These are phyloP conservation scores for Lipomyces orientalis DNA, from an alignment of 805 yeast genomes.

Conservation along the genomic window DNA sequence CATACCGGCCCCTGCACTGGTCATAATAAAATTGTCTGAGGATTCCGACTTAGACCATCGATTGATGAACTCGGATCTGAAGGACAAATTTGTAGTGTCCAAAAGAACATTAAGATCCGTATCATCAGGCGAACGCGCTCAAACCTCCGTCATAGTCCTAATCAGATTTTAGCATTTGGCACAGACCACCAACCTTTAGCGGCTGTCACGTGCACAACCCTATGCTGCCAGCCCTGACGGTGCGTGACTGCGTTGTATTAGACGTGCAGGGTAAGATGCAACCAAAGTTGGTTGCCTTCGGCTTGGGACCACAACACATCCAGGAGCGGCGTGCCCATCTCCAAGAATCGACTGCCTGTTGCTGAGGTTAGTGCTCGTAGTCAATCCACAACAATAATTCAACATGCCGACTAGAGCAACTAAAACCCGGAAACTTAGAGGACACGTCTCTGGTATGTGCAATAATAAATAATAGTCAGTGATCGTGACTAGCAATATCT, in stretches of 20 bases:
- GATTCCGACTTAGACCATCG: background rate
- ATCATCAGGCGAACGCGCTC: too few species aligned
- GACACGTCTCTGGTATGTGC: slow-evolving; percentile 98
- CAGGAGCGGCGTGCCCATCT: background rate
- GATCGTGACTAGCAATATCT: background rate
- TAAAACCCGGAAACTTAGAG: slow-evolving; percentile 99
- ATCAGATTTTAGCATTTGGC: background rate
- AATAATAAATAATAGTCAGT: background rate
- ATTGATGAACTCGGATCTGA: background rate
- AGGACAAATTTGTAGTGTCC: background rate
- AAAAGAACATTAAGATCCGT: too few species aligned
- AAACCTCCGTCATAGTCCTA: too few species aligned
- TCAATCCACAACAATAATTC: slow-evolving; percentile 12
- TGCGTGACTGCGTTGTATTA: background rate
- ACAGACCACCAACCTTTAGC: background rate
- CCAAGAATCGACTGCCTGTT: background rate
- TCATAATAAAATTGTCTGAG: background rate
- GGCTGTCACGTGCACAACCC: background rate
- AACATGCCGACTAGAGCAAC: slow-evolving; percentile 42
- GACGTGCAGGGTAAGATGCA: background rate
- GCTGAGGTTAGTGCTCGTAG: background rate
- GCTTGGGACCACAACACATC: background rate
- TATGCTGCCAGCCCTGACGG: background rate
- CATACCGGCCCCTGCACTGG: background rate
- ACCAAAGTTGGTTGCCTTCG: background rate